Evolutionary conservation across 768 basidiomycete species (phyloP), one percentile per base, ranked within the genome.

Genomic region (Mycena vulgaris): DNA sequence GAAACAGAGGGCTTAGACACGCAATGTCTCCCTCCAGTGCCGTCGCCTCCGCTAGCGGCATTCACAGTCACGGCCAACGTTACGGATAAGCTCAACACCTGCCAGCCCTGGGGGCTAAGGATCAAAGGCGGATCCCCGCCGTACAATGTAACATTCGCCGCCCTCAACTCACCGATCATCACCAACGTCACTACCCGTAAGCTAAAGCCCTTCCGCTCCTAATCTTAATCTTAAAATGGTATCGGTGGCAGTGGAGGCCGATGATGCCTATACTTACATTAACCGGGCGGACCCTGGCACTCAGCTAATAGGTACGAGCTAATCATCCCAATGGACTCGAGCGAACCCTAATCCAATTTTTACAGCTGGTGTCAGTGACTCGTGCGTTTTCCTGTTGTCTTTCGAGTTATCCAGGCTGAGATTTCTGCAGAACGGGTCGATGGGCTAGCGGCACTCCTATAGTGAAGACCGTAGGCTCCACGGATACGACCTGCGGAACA

Each of bases 121-220:
- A 78, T 86, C 61, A 78, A 69, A 7, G 85, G 83, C 27, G 85
- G 84, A 17, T 74, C 74, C 2, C 80, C 81, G 42, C 88, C 86
- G 2, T 86, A 85, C 74, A 80, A 75, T 21, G 64, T 87, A 14
- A 79, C 80, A 0, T 57, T 87, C 8, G 80, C 78, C 33, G 78
- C 80, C 5, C 47, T 81, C 19, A 75, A 75, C 47, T 79, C 82
- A 0, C 78, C 81, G 2, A 72, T 79, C 19, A 75, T 84, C 31
- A 84, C 81, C 23, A 83, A 84, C 68, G 78, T 82, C 28, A 81
- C 82, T 8, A 74, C 85, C 75, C 76, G 73, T 6, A 71, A 76
- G 19, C 53, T 28, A n/a, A 10, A 19, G n/a, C 28, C 9, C 19
- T 63, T 66, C 23, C 35, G 30, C 27, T 14, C 33, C 14, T 17